Conservation (phyloP, 2,329 filamentous ascomycete species). For the Bertia moriformis region DNA sequence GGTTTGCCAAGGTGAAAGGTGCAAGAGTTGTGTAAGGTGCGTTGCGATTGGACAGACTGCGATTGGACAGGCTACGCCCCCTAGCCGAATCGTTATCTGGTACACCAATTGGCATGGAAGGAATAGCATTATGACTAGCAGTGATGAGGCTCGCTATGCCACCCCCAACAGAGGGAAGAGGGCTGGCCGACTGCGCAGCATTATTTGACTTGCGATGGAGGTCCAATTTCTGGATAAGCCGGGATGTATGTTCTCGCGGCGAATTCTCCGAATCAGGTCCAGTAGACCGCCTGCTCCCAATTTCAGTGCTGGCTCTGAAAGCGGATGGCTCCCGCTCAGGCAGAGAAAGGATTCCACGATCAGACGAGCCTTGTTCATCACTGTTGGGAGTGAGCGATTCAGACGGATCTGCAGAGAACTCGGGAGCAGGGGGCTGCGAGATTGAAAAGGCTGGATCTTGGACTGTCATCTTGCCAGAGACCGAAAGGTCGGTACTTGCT, state of each 20-base stretch:
- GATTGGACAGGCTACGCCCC: not conserved
- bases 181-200: slow-evolving; percentile 16
- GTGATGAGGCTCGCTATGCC: slow-evolving; percentile 59
- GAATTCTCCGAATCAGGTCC: slow-evolving; percentile 39
- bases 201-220: slow-evolving; percentile 40
- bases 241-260: slow-evolving; percentile 29
- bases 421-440: slow-evolving; percentile 51
- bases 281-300: slow-evolving; percentile 17
- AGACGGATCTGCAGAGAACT: slow-evolving; percentile 49
- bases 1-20: slow-evolving; percentile 50
- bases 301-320: slow-evolving; percentile 9
- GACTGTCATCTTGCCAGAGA: slow-evolving; percentile 7
- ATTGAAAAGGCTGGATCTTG: slow-evolving; percentile 51
- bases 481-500: slow-evolving; percentile 10
- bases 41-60: slow-evolving; percentile 17
- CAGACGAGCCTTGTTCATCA: slow-evolving; percentile 25
- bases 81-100: too few species aligned
- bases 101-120: slow-evolving; percentile 19
- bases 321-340: slow-evolving; percentile 27
- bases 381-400: slow-evolving; percentile 38
- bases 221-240: slow-evolving; percentile 55
- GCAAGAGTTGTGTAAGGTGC: slow-evolving; percentile 40
- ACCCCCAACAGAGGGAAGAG: slow-evolving; percentile 16
- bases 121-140: slow-evolving; percentile 51
- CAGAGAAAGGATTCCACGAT: slow-evolving; percentile 37